Evolutionary conservation across 208 protist species (phyloP), one percentile per base, ranked within the genome.

Genomic region (Trypanosoma lewisi): DNA sequence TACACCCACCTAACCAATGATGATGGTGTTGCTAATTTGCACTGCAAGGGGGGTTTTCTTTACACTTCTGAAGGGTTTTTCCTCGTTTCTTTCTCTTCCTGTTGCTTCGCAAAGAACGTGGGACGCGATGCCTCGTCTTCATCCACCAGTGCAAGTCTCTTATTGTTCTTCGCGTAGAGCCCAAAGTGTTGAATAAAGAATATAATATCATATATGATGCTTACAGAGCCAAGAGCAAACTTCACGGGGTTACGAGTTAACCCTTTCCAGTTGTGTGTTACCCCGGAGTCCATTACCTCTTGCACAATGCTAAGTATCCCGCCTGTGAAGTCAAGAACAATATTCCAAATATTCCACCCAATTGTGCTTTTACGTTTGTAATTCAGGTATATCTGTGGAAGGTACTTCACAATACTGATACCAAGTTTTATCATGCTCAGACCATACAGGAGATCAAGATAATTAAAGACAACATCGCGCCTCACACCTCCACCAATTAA

Each of bases 171-270:
- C 2, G 50, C 11, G 69, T 92, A 92, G 2, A 89, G 54, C 30
- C 70, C 23, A 55, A 85, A 92, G 52, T 92, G 85, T 48, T 92
- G 85, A 4, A 84, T n/a, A 14, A 92, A 82, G 49, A 91, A 89
- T 4, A 89, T 23, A 30, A 78, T 27, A 52, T 89, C 80, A 50
- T 90, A 91, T 7, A 68, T 27, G 19, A 91, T 80, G n/a, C 70
- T 82, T 12, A 82, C 51, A 21, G 73, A 63, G 8, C 77, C 85
- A 17, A 91, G 77, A 36, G 74, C 62, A 54, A 87, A 84, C 44
- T 92, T 92, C 14, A 78, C 66, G 16, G 80, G 78, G 50, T 92
- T 80, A 17, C 85, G 80, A 27, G 69, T 71, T 53, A 92, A 72
- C 19, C 54, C 44, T 4, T 44, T 42, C 79, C 77, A 86, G 69